A percentile compares a stretch with the other conserved stretches of the same genome.
Conservation (phyloP, 2,329 filamentous ascomycete genomes). For the Ophiocordyceps sinensis region DNA sequence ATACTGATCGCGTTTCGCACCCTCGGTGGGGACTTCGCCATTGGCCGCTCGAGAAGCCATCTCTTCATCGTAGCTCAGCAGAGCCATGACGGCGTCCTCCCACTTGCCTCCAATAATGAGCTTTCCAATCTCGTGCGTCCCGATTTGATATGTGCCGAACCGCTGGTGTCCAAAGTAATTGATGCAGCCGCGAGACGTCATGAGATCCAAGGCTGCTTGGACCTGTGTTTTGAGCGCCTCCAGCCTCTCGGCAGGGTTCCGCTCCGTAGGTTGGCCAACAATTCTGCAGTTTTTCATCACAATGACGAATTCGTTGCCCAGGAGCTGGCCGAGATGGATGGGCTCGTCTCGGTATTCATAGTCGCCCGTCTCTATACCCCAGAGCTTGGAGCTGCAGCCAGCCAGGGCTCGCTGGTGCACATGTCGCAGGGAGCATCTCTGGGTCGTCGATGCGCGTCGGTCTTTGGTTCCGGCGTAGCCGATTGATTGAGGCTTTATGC, state of each 20-base stretch:
- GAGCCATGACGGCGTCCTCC: slow-evolving; percentile 61
- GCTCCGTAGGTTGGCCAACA: slow-evolving; percentile 16
- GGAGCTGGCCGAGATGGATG: slow-evolving; percentile 69
- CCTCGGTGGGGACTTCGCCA: slow-evolving; percentile 22
- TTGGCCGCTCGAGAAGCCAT: slow-evolving; percentile 33
- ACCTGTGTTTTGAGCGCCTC: slow-evolving; percentile 24
- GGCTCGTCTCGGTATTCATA: slow-evolving; percentile 61
- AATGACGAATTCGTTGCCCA: slow-evolving; percentile 86
- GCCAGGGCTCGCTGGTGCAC: slow-evolving; percentile 44
- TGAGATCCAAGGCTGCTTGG: slow-evolving; percentile 46
- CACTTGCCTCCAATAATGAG: slow-evolving; percentile 74
- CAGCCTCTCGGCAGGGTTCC: slow-evolving; percentile 12
- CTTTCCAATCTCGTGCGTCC: slow-evolving; percentile 74
- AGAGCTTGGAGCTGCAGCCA: slow-evolving; percentile 47
- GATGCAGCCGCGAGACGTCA: slow-evolving; percentile 69
- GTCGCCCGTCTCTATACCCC: slow-evolving; percentile 57
- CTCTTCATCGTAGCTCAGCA: slow-evolving; percentile 58
- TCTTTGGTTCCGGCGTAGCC: slow-evolving; percentile 78
- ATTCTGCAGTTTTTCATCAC: slow-evolving; percentile 76
- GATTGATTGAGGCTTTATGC: slow-evolving; percentile 62
- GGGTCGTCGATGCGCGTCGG: slow-evolving; percentile 70
- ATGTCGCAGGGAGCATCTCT: slow-evolving; percentile 55
- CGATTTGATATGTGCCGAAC: slow-evolving; percentile 76
- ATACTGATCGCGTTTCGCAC: slow-evolving; percentile 60
- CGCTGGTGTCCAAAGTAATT: slow-evolving; percentile 98